phyloP scores from a whole-genome alignment of 2,329 filamentous ascomycete genomes.

The Tolypocladium ovalisporum region DNA sequence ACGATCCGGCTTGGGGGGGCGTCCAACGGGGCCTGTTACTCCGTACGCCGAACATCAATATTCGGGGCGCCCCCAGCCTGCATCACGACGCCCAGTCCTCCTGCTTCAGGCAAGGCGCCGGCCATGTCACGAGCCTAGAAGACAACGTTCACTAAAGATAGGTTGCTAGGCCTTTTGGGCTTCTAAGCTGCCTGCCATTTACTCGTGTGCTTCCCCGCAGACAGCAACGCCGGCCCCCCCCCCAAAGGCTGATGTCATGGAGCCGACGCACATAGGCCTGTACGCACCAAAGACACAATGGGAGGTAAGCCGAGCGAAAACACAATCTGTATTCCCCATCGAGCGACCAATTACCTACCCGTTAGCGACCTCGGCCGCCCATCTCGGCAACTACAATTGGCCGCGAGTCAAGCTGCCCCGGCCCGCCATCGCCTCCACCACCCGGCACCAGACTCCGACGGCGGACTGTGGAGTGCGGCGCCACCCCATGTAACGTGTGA shows the following conservation, averaged over 20 bases:
- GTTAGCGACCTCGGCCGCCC: neutral
- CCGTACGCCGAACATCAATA: neutral
- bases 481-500: constrained; percentile 1
- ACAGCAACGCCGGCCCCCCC: neutral
- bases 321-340: neutral
- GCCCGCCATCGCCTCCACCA: neutral
- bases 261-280: neutral
- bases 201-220: neutral
- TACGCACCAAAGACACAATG: neutral
- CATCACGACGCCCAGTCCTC: neutral
- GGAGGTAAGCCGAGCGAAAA: neutral
- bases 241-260: neutral
- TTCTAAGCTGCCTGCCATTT: neutral
- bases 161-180: too few species aligned
- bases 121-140: neutral
- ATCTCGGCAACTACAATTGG: neutral
- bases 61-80: neutral
- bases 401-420: neutral
- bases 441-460: neutral
- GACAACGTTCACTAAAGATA: neutral
- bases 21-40: neutral
- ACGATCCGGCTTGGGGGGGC: neutral
- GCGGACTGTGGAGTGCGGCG: neutral
- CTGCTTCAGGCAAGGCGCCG: neutral
- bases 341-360: too few species aligned